Percentiles rank a stretch among this genome's conserved stretches.
Conservation (phyloP, 2,329 filamentous ascomycete genomes). For the Coniochaeta sp. region DNA sequence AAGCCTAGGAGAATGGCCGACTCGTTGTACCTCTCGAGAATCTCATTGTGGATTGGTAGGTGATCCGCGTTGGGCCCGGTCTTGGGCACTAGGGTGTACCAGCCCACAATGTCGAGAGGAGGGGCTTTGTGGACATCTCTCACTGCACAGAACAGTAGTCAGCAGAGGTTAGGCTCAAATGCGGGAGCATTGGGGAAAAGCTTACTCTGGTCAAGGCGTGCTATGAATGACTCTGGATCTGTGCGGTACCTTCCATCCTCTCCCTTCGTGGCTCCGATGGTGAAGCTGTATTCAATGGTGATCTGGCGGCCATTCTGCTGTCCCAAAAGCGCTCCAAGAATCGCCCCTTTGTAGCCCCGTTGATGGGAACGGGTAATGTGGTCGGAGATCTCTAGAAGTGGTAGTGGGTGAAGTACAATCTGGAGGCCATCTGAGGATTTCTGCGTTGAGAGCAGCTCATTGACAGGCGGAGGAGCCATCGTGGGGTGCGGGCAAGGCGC, state of each 20-base stretch:
- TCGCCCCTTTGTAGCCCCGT: constrained; percentile 64
- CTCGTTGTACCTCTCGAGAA: constrained; percentile 71
- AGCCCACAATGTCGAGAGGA: constrained; percentile 79
- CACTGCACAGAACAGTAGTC: constrained; percentile 44
- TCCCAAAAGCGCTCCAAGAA: constrained; percentile 82
- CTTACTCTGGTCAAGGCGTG: constrained; percentile 79
- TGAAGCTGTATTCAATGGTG: constrained; percentile 89
- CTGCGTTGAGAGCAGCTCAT: constrained; percentile 57
- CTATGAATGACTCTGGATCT: constrained; percentile 64
- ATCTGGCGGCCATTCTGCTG: constrained; percentile 87
- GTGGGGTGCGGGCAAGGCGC: neutral
- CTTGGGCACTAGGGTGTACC: constrained; percentile 73
- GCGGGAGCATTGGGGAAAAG: constrained; percentile 9
- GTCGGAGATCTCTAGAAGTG: constrained; percentile 93
- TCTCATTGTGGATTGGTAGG: constrained; percentile 69
- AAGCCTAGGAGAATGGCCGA: constrained; percentile 83
- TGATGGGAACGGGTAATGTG: constrained; percentile 89
- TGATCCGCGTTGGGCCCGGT: constrained; percentile 62
- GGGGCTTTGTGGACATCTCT: constrained; percentile 81
- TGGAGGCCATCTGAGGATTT: constrained; percentile 68
- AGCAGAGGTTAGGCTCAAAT: constrained; percentile 4
- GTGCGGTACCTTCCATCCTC: constrained; percentile 53
- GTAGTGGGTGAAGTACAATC: constrained; percentile 82
- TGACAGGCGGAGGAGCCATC: constrained; percentile 41
- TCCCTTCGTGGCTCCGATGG: constrained; percentile 53